Conservation (phyloP, 148 eudicot species). For the Suaeda aralocaspica region DNA sequence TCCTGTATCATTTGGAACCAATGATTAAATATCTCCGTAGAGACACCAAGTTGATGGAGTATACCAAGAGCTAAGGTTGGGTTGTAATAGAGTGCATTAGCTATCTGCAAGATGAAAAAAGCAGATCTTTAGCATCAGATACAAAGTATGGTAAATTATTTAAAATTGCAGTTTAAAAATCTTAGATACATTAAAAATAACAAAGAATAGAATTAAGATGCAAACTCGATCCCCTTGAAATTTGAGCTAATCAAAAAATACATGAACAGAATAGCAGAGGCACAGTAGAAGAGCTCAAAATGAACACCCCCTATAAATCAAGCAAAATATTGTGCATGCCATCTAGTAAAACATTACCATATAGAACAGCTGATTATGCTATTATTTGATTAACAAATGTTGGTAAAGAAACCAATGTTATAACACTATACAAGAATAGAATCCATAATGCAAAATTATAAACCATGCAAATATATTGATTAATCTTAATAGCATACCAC, state of each 20-base stretch:
- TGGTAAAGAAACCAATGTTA: no score
- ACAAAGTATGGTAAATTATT: background rate
- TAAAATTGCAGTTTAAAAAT: no score
- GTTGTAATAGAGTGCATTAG: constrained; percentile 92
- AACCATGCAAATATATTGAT: background rate
- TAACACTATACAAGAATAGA: no score
- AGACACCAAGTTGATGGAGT: constrained; percentile 82
- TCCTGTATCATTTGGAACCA: constrained; percentile 99
- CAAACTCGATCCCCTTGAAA: background rate
- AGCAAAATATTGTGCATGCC: no score
- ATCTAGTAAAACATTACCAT: no score
- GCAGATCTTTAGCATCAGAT: background rate
- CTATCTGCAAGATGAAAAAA: constrained; percentile 47
- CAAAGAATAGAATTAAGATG: background rate
- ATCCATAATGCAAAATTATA: no score
- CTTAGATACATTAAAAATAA: no score
- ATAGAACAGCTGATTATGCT: no score
- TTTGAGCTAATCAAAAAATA: background rate
- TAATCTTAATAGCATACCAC: constrained; percentile 53
- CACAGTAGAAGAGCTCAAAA: background rate
- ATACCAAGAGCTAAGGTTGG: constrained; percentile 64
- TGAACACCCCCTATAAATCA: background rate
- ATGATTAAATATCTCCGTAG: constrained; percentile 70
- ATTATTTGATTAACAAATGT: no score
- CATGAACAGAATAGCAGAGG: background rate